Conservation (phyloP, 495 filamentous ascomycete species). For the Penicillium verhagenii region DNA sequence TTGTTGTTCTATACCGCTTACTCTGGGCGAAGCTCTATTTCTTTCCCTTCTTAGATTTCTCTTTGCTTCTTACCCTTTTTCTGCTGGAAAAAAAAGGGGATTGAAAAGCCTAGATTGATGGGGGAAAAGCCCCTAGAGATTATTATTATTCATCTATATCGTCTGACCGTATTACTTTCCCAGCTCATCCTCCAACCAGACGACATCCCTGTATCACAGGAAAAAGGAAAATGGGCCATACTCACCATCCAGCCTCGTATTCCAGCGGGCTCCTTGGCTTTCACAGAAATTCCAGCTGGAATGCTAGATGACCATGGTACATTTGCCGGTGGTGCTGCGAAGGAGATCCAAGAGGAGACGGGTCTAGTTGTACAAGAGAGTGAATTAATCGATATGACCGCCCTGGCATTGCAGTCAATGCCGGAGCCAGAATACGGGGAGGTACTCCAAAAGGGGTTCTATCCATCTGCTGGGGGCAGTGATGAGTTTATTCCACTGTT, state of each 20-base stretch:
- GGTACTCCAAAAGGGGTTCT: slow-evolving; percentile 61
- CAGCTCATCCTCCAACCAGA: slow-evolving; percentile 69
- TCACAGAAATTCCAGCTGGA: slow-evolving; percentile 82
- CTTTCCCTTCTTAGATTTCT: neutral
- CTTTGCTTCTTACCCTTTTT: neutral
- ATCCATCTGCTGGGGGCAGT: slow-evolving; percentile 75
- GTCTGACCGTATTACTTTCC: neutral
- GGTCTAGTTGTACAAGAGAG: slow-evolving; percentile 56
- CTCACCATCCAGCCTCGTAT: slow-evolving; percentile 83
- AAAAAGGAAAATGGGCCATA: slow-evolving; percentile 63
- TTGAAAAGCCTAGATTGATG: too few species aligned
- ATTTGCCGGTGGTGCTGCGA: slow-evolving; percentile 75
- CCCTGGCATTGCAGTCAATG: slow-evolving; percentile 45
- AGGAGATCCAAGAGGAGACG: slow-evolving; percentile 81
- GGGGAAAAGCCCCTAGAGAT: too few species aligned
- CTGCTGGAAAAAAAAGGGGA: too few species aligned
- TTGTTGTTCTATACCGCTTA: neutral
- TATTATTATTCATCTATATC: too few species aligned
- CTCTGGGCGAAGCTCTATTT: neutral
- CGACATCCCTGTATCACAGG: slow-evolving; percentile 44
- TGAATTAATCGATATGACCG: slow-evolving; percentile 69
- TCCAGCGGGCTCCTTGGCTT: slow-evolving; percentile 70
- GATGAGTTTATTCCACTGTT: slow-evolving; percentile 85
- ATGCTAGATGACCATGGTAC: slow-evolving; percentile 80
- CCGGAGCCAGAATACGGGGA: slow-evolving; percentile 33